These are phyloP conservation scores for Hordeum marinum DNA, from an alignment of 176 grass and related monocot species.

Conservation along the genomic window DNA sequence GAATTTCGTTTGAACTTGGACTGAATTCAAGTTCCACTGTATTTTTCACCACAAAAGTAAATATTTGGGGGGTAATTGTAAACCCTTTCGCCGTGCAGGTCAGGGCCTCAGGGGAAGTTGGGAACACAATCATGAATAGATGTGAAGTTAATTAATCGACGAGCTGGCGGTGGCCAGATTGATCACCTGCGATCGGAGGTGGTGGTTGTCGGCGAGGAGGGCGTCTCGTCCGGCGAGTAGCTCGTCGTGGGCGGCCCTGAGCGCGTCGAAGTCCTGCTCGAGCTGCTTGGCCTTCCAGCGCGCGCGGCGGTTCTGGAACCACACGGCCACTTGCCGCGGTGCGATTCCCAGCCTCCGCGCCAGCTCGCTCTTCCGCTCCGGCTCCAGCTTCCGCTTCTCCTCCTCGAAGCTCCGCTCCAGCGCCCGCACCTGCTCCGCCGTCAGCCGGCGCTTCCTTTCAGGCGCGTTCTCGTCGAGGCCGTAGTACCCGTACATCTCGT, in stretches of 20 bases:
- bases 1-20: not conserved
- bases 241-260: constrained; percentile 64
- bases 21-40: not conserved
- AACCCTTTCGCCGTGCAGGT: not conserved
- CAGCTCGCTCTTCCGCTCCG: constrained; percentile 87
- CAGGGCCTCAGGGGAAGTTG: not conserved
- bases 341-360: constrained; percentile 68
- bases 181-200: constrained; percentile 60
- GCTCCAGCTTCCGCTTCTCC: constrained; percentile 83
- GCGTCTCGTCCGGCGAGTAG: constrained; percentile 55
- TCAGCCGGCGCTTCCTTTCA: constrained; percentile 80
- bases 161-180: not conserved
- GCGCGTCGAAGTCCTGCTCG: constrained; percentile 68
- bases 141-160: too few relatives aligned
- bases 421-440: constrained; percentile 70
- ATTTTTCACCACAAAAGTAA: not conserved
- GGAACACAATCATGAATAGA: not conserved
- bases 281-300: constrained; percentile 89
- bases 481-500: constrained; percentile 56
- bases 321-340: constrained; percentile 92
- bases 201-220: constrained; percentile 71
- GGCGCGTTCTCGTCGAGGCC: constrained; percentile 32
- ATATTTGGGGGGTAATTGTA: not conserved
- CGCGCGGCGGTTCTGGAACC: constrained; percentile 99
- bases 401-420: constrained; percentile 76